Conservation (phyloP, 352 stramenopile genomes). For the Phytophthora nicotianae region DNA sequence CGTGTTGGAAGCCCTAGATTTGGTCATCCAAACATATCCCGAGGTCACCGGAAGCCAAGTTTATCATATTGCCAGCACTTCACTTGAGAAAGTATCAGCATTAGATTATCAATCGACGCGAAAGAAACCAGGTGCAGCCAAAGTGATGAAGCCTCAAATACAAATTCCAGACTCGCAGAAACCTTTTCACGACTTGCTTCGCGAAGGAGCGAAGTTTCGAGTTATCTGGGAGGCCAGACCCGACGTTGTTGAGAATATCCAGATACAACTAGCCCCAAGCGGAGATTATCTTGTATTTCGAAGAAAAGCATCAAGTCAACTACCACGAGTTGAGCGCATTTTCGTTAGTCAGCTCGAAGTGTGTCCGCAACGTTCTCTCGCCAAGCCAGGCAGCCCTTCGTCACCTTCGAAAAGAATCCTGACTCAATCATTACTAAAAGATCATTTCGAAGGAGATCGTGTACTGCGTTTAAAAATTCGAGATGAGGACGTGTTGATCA, state of each 20-base stretch:
- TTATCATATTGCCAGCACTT: slow-evolving; percentile 27
- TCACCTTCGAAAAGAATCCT: slow-evolving; percentile 27
- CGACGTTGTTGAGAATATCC: slow-evolving; percentile 36
- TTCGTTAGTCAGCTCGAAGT: slow-evolving; percentile 53
- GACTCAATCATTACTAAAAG: slow-evolving; percentile 10
- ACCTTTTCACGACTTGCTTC: slow-evolving; percentile 30
- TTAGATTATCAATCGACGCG: slow-evolving; percentile 21
- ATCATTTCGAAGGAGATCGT: slow-evolving; percentile 34
- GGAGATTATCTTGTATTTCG: slow-evolving; percentile 52
- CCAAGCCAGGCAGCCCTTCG: background rate
- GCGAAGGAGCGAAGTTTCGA: slow-evolving; percentile 29
- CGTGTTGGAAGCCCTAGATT: slow-evolving; percentile 27
- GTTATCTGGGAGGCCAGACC: slow-evolving; percentile 33
- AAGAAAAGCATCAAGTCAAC: slow-evolving; percentile 24
- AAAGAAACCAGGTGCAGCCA: slow-evolving; percentile 1
- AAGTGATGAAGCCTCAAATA: background rate
- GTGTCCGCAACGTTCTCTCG: slow-evolving; percentile 28
- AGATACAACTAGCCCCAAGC: slow-evolving; percentile 39
- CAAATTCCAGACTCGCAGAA: slow-evolving; percentile 22
- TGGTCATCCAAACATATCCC: slow-evolving; percentile 27
- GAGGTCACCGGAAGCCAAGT: slow-evolving; percentile 21
- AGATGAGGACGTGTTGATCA: slow-evolving; percentile 42
- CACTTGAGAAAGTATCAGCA: slow-evolving; percentile 34
- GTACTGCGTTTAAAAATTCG: slow-evolving; percentile 49
- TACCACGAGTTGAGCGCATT: slow-evolving; percentile 39